Percentiles rank a stretch among this genome's conserved stretches.
phyloP scores from a whole-genome alignment of 129 eudicot species.

The Helichrysum umbraculigerum region DNA sequence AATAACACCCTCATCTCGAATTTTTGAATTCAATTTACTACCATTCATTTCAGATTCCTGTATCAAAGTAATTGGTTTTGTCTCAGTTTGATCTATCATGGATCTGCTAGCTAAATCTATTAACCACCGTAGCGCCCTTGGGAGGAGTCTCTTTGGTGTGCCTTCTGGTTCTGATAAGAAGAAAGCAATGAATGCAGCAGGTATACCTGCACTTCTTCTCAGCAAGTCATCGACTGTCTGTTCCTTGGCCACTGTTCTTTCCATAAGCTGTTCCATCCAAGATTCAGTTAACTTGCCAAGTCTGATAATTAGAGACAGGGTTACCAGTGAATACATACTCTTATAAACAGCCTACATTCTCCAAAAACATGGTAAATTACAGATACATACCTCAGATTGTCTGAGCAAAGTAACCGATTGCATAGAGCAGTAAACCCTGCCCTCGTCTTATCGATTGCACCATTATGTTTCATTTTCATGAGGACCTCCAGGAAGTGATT shows the following conservation, averaged over 20 bases:
- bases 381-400: constrained; percentile 69
- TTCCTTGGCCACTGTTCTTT: constrained; percentile 79
- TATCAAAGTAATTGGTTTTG: constrained; percentile 20
- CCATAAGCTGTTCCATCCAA: constrained; percentile 99
- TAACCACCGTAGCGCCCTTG: constrained; percentile 83
- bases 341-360: constrained; percentile 1
- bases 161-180: constrained; percentile 98
- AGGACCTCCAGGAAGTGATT: constrained; percentile 90
- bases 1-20: constrained; percentile 93
- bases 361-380: constrained; percentile 6
- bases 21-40: constrained; percentile 50
- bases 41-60: constrained; percentile 30
- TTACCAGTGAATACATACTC: constrained; percentile 20
- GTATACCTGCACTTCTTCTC: constrained; percentile 99
- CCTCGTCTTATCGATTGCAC: constrained; percentile 98
- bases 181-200: constrained; percentile 93
- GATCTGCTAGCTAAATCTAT: constrained; percentile 62
- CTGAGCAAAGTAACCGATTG: constrained; percentile 95
- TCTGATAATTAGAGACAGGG: constrained; percentile 38
- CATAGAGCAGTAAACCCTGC: constrained; percentile 99
- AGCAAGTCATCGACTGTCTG: constrained; percentile 96
- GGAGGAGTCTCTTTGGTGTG: constrained; percentile 90
- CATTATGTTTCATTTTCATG: constrained; percentile 96
- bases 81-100: constrained; percentile 42
- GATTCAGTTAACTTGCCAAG: constrained; percentile 81